phyloP scores from a whole-genome alignment of 495 filamentous ascomycete species.

The Penicillium atrosanguineum region DNA sequence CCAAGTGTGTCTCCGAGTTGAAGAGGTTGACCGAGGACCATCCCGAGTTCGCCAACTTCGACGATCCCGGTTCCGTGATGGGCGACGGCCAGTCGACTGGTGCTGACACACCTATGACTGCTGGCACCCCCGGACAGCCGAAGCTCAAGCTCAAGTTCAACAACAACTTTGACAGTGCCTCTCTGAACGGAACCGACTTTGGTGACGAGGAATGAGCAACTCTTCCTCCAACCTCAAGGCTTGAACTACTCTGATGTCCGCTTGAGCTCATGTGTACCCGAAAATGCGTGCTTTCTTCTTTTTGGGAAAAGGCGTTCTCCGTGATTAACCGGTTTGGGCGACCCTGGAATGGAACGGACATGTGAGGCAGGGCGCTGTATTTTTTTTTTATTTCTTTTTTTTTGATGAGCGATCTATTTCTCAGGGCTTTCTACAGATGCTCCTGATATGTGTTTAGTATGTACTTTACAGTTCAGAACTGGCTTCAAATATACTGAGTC shows the following conservation, averaged over 20 bases:
- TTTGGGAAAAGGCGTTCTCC: constrained; percentile 14
- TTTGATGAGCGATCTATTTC: constrained; percentile 17
- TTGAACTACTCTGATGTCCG: constrained; percentile 2
- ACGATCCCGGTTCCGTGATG: constrained; percentile 47
- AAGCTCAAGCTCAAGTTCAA: constrained; percentile 60
- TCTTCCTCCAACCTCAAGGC: not conserved
- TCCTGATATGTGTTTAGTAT: constrained; percentile 15
- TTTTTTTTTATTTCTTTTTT: constrained; percentile 6
- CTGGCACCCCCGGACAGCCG: constrained; percentile 49
- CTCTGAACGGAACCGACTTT: constrained; percentile 27
- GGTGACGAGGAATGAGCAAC: constrained; percentile 36
- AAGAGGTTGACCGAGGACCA: constrained; percentile 66
- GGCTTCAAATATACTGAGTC: constrained; percentile 6
- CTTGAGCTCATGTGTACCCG: constrained; percentile 4
- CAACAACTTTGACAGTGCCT: constrained; percentile 37
- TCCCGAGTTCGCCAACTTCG: constrained; percentile 72
- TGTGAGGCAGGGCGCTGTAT: constrained; percentile 12
- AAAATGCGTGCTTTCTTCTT: constrained; percentile 7
- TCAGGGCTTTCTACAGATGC: constrained; percentile 1
- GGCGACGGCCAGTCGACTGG: constrained; percentile 65
- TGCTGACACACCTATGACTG: constrained; percentile 67
- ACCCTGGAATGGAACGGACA: constrained; percentile 1
- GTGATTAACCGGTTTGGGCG: not conserved
- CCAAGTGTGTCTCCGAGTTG: constrained; percentile 64
- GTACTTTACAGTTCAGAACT: constrained; percentile 12